Evolutionary conservation across 495 filamentous ascomycete genomes (phyloP).

Genomic region (Daldinia grandis): DNA sequence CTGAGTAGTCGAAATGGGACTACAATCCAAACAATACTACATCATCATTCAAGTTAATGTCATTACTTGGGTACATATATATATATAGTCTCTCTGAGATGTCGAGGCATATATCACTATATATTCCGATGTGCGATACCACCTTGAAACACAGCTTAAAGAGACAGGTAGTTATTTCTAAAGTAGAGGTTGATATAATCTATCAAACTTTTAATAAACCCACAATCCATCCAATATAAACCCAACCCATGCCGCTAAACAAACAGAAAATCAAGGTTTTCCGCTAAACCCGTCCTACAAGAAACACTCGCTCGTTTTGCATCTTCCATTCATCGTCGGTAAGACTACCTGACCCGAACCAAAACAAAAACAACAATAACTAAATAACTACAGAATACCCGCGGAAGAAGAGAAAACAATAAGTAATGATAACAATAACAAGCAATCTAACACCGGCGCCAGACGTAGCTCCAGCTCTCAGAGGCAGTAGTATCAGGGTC

Average conservation of each 20-base stretch:
- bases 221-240: not conserved
- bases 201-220: slow-evolving; percentile 23
- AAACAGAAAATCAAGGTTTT: slow-evolving; percentile 3
- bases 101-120: not conserved
- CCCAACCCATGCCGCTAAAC: slow-evolving; percentile 13
- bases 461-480: slow-evolving; percentile 55
- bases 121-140: not conserved
- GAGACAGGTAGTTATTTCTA: not conserved
- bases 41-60: not conserved
- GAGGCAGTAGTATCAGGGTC: slow-evolving; percentile 35
- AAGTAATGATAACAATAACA: not conserved
- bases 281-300: slow-evolving; percentile 9
- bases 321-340: not conserved
- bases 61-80: not conserved
- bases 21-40: not conserved
- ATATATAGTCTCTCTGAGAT: not conserved
- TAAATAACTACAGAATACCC: not conserved
- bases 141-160: not conserved
- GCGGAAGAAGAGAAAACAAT: not conserved
- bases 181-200: slow-evolving; percentile 19
- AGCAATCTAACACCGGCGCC: slow-evolving; percentile 50
- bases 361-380: not conserved
- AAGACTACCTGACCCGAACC: too few relatives aligned
- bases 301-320: not conserved
- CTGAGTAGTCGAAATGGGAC: slow-evolving; percentile 16